Conservation (phyloP, 176 grass and related monocot genomes). For the Musa troglodytarum region DNA sequence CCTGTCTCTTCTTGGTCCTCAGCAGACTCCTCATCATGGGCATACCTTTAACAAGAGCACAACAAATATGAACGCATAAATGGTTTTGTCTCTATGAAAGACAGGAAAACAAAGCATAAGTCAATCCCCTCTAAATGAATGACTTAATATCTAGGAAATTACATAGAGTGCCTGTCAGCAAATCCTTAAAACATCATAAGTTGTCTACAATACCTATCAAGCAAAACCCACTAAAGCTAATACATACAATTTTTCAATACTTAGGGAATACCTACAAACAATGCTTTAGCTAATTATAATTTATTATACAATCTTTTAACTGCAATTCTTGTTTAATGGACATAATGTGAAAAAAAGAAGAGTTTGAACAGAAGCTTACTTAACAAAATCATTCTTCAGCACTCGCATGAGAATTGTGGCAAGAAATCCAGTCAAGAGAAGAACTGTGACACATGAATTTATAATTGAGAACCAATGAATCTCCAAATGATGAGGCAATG, state of each 20-base stretch:
- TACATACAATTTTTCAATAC: not conserved
- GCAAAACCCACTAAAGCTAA: not conserved
- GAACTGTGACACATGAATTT: conserved; percentile 6
- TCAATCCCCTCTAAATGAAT: not conserved
- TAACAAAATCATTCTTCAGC: conserved; percentile 9
- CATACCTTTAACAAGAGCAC: not conserved
- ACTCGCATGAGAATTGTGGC: conserved; percentile 15
- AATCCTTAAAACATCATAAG: too few relatives aligned
- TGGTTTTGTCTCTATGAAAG: too few relatives aligned
- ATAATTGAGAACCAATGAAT: conserved; percentile 18
- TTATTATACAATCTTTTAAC: too few relatives aligned
- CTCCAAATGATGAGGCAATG: conserved; percentile 4
- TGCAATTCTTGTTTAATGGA: too few relatives aligned
- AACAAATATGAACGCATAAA: not conserved
- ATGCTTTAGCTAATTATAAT: too few relatives aligned
- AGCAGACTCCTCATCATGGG: conserved; percentile 4
- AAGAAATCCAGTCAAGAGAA: conserved; percentile 7
- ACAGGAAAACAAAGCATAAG: not conserved
- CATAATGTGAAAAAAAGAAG: not conserved
- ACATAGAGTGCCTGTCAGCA: too few relatives aligned
- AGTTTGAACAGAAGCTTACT: not conserved
- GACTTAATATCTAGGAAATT: not conserved
- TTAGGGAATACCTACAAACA: not conserved
- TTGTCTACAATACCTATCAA: not conserved
- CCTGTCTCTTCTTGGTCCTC: conserved; percentile 13